These are phyloP conservation scores for Paramecium primaurelia DNA, from an alignment of 73 alveolate genomes.

Conservation along the genomic window DNA sequence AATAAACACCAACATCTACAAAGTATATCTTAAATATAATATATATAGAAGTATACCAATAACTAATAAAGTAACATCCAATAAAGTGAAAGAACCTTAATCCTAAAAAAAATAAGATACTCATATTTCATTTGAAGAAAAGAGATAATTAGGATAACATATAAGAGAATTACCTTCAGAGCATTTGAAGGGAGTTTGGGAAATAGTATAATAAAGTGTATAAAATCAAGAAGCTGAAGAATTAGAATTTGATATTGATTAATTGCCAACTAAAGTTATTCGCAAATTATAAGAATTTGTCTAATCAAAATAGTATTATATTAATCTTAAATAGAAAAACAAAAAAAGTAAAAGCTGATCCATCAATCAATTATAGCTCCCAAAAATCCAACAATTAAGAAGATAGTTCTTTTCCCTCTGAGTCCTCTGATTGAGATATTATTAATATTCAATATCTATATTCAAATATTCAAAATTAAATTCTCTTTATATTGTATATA, in stretches of 20 bases:
- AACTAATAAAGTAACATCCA: neutral
- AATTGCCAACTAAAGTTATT: constrained; percentile 71
- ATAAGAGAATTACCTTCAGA: constrained; percentile 44
- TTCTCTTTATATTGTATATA: too few relatives aligned
- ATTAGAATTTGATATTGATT: constrained; percentile 85
- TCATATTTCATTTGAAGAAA: constrained; percentile 52
- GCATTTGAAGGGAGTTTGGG: constrained; percentile 61
- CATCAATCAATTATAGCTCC: neutral
- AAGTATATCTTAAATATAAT: neutral
- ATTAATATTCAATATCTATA: neutral
- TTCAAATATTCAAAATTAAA: neutral
- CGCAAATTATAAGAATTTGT: constrained; percentile 83
- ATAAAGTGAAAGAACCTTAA: neutral
- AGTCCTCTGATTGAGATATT: constrained; percentile 47
- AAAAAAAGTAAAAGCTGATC: neutral
- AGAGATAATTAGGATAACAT: constrained; percentile 42
- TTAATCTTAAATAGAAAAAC: neutral
- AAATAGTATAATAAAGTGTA: constrained; percentile 34
- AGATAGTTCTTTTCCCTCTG: constrained; percentile 36
- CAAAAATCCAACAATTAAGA: neutral
- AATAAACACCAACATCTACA: neutral
- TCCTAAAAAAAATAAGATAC: neutral
- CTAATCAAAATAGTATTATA: neutral
- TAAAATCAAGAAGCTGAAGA: constrained; percentile 58
- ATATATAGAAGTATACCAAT: neutral